These are phyloP conservation scores for Russula virescens DNA, from an alignment of 768 basidiomycete species.

Conservation along the genomic window DNA sequence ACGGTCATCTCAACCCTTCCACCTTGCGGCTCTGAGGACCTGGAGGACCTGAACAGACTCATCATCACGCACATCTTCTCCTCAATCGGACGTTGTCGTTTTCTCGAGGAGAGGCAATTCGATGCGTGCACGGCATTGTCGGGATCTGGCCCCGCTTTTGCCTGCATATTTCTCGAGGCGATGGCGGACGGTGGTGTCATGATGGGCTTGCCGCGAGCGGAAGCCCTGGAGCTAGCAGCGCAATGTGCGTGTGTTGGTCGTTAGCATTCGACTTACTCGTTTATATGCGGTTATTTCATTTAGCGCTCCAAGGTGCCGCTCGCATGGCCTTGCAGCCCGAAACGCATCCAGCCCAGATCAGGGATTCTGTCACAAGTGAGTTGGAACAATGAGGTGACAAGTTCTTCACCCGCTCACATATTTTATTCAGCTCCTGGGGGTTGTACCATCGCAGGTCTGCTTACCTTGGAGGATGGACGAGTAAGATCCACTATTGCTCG, in stretches of 20 bases:
- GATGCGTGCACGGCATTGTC: conserved; percentile 97
- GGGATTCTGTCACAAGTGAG: conserved; percentile 95
- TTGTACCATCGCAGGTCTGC: conserved; percentile 95
- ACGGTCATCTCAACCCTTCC: conserved; percentile 82
- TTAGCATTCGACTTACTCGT: neutral
- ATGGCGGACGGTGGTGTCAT: conserved; percentile 99
- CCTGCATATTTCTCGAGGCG: conserved; percentile 93
- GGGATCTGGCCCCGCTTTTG: conserved; percentile 95
- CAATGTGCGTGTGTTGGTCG: conserved; percentile 59
- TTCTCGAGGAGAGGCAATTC: conserved; percentile 97
- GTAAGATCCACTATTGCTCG: conserved; percentile 93
- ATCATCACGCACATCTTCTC: conserved; percentile 93
- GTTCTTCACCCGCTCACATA: conserved; percentile 3
- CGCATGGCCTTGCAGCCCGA: conserved; percentile 88
- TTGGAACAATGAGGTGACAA: conserved; percentile 10
- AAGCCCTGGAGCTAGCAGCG: conserved; percentile 90
- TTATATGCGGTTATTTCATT: conserved; percentile 2
- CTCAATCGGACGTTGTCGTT: conserved; percentile 91
- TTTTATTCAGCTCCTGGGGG: conserved; percentile 79
- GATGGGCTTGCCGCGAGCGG: conserved; percentile 95
- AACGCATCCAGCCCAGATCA: conserved; percentile 93
- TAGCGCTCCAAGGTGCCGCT: conserved; percentile 93
- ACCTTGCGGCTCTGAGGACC: conserved; percentile 43
- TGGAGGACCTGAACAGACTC: conserved; percentile 53
- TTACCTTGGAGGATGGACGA: conserved; percentile 90